Evolutionary conservation across 176 grass and related monocot genomes (phyloP), one percentile per base, ranked within the genome.

Genomic region (Thalia dealbata): DNA sequence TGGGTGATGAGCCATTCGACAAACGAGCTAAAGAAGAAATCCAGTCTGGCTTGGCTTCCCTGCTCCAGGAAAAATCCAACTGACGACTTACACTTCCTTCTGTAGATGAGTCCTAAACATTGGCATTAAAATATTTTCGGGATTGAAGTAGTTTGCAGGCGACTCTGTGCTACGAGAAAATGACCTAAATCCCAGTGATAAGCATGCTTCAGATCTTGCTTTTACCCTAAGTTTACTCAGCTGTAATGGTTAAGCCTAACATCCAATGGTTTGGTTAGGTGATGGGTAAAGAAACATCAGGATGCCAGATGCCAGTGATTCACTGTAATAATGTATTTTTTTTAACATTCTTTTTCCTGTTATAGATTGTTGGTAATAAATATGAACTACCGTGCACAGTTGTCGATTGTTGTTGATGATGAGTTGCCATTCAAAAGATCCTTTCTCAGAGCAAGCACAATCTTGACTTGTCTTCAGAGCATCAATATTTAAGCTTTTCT

Each of bases 1-100:
- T 92, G 3, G 93, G 93, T 14, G 93, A 97, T 1, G 87, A 97
- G 51, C 85, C 93, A 56, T 90, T 97, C 10, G 93, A 97, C 72
- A 86, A 74, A 52, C 78, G 28, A 68, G 93, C 87, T 9, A 97
- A 92, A 81, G 82, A 77, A n/a, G 72, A 72, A 24, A 82, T 92
- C 82, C 87, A 86, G 71, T 75, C 41, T 64, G 32, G 73, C 62
- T 21, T 75, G 38, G 73, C 73, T 18, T 75, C 73, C 42, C 25
- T 75, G 19, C 73, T 75, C 8, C 41, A 60, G 19, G 73, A 63
- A 14, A 43, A 35, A 68, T 68, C 21, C 44, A 9, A 68, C 23
- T 43, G 44, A 22, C 11, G 38, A 10, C 21, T 68, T 68, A 3
- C 30, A 45, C 11, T 45, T 68, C 23, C 32, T 22, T 68, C 65